Evolutionary conservation across 108 stramenopile genomes (phyloP).

Genomic region (Fragilaria crotonensis): DNA sequence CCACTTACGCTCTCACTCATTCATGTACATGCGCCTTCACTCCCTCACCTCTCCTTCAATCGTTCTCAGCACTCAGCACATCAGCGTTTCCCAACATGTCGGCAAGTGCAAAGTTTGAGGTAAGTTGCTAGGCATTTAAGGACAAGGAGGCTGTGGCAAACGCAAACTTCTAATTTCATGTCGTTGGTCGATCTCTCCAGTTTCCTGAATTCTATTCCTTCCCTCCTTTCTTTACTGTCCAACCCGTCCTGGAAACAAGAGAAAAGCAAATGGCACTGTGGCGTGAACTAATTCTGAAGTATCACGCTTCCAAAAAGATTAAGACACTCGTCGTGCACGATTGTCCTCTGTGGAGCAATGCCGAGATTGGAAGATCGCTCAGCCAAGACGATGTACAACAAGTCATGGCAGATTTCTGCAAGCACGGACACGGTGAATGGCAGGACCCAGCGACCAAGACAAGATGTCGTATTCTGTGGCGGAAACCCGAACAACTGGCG

Average conservation of each 20-base stretch:
- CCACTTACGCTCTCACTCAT: too few relatives aligned
- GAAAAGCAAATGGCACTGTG: conserved; percentile 83
- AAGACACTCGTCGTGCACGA: conserved; percentile 80
- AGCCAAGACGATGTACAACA: conserved; percentile 31
- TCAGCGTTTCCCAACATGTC: too few relatives aligned
- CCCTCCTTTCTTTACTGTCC: conserved; percentile 87
- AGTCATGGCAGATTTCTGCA: conserved; percentile 60
- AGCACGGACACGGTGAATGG: conserved; percentile 79
- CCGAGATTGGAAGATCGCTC: conserved; percentile 50
- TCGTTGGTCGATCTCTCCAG: conserved; percentile 18
- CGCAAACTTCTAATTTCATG: too few relatives aligned
- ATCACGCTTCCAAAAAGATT: conserved; percentile 67
- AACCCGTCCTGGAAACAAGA: conserved; percentile 64
- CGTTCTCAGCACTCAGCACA: too few relatives aligned
- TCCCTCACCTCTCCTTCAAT: too few relatives aligned
- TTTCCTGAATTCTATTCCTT: conserved; percentile 83
- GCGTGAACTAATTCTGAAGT: conserved; percentile 76
- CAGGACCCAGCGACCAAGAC: conserved; percentile 55
- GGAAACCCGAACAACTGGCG: conserved; percentile 80
- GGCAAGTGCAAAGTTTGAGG: too few relatives aligned
- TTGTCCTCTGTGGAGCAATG: conserved; percentile 82
- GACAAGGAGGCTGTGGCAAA: too few relatives aligned
- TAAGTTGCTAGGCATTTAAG: too few relatives aligned
- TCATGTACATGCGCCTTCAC: too few relatives aligned
- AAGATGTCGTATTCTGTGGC: conserved; percentile 70